Evolutionary conservation across 2,329 filamentous ascomycete species (phyloP).

Genomic region (Curvularia eragrostidis): DNA sequence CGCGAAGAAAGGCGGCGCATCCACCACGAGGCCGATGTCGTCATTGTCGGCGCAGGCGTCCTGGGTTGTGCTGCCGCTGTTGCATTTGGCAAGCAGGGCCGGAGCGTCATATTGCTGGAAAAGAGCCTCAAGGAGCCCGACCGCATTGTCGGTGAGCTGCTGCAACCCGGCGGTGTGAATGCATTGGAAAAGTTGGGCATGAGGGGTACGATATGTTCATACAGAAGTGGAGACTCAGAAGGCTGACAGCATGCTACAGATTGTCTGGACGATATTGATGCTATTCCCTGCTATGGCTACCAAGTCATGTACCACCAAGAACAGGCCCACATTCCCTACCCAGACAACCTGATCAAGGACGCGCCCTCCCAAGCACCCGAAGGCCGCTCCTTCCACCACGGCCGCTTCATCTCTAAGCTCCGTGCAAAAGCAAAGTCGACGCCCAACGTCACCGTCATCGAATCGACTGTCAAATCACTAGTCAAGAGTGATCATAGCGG

Average conservation of each 20-base stretch:
- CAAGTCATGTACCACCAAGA: constrained; percentile 82
- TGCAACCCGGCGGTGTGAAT: constrained; percentile 89
- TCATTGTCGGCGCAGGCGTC: constrained; percentile 90
- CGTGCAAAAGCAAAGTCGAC: constrained; percentile 75
- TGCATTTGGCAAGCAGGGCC: constrained; percentile 84
- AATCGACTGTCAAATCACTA: constrained; percentile 82
- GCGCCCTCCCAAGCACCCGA: constrained; percentile 59
- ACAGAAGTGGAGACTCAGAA: neutral
- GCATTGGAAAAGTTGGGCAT: constrained; percentile 83
- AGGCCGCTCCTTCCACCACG: constrained; percentile 90
- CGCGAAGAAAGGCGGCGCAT: constrained; percentile 57
- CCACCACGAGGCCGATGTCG: constrained; percentile 76
- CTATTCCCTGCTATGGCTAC: constrained; percentile 82
- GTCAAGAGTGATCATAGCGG: constrained; percentile 72
- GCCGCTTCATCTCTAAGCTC: constrained; percentile 85
- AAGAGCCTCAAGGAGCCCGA: constrained; percentile 89
- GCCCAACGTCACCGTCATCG: constrained; percentile 86
- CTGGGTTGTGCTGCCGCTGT: constrained; percentile 87
- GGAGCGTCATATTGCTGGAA: constrained; percentile 90
- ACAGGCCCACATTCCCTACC: constrained; percentile 79
- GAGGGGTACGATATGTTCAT: constrained; percentile 41
- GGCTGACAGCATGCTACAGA: constrained; percentile 52
- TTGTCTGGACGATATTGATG: constrained; percentile 88
- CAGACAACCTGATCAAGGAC: constrained; percentile 59
- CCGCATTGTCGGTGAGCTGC: constrained; percentile 91